Evolutionary conservation across 768 basidiomycete genomes (phyloP).

Genomic region (Auriscalpium microsporum): DNA sequence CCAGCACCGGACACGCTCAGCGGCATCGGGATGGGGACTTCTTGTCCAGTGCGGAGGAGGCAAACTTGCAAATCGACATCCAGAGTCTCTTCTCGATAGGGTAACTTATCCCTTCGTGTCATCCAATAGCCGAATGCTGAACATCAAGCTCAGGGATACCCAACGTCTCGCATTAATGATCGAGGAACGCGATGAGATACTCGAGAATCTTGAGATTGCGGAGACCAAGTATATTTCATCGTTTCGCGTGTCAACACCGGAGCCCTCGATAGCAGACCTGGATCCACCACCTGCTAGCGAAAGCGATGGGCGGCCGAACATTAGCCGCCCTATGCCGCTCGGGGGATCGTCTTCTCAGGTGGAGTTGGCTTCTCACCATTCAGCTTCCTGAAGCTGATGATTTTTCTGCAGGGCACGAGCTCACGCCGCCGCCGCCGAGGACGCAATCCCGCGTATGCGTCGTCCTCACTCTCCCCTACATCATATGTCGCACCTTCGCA

Average conservation of each 20-base stretch:
- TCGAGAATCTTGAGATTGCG: conserved; percentile 75
- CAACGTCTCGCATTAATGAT: conserved; percentile 58
- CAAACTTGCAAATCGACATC: conserved; percentile 51
- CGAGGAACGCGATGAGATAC: conserved; percentile 63
- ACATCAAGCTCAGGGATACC: conserved; percentile 47
- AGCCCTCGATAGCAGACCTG: conserved; percentile 59
- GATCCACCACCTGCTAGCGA: conserved; percentile 23
- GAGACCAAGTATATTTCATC: conserved; percentile 73
- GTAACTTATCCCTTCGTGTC: conserved; percentile 30
- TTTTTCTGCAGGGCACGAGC: conserved; percentile 14
- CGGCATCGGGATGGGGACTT: background rate
- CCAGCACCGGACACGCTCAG: background rate
- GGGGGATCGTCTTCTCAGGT: conserved; percentile 11
- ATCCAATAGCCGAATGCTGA: conserved; percentile 3
- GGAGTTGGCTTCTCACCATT: no score
- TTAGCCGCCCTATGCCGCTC: conserved; percentile 62
- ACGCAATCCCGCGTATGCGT: conserved; percentile 53
- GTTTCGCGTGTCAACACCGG: conserved; percentile 65
- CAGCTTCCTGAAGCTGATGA: background rate
- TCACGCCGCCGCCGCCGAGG: conserved; percentile 39
- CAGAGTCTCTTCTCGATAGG: conserved; percentile 67
- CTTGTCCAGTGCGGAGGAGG: conserved; percentile 28
- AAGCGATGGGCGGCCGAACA: conserved; percentile 43
- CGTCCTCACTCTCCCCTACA: conserved; percentile 64
- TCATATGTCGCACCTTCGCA: conserved; percentile 74